Base-by-base conservation (phyloP, 2,329 filamentous ascomycete genomes). In the Ophiostoma fasciatum region DNA sequence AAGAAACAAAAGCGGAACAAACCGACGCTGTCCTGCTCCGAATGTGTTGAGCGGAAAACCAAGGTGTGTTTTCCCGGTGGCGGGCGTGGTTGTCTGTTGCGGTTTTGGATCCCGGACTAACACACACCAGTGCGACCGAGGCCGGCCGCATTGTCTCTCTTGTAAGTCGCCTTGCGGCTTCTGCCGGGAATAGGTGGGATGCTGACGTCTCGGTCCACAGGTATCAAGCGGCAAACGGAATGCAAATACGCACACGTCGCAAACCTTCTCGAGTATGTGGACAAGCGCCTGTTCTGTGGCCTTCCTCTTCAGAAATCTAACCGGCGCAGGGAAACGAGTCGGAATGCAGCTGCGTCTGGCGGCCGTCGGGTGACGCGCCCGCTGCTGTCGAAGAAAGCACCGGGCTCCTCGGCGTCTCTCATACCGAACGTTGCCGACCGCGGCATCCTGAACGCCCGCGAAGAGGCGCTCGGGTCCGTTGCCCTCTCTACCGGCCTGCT, bases 1-100 rank as follows among this genome's bases (percentile, higher is more conserved):
- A 82, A 81, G 61, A 83, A 80, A 58, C 81, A 87, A 59, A 85
- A 81, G 61, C 72, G 82, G 32, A 88, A 88, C 58, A 88, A 88
- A 55, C 82, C 82, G 4, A 87, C 81, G 1, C 52, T 87, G 43
- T 83, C 78, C 33, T 87, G 82, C 49, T 70, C 76, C 42, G 79
- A 84, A 52, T 88, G 82, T 50, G 82, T 87, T 17, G 79, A 84
- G 57, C 66, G 81, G 46, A 87, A 87, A 59, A 87, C 81, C 18
- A 87, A 83, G 66, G 78, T 78, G 52, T 23, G 18, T 28, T n/a
- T n/a, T n/a, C n/a, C n/a, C n/a, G n/a, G n/a, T n/a, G n/a, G n/a
- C n/a, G n/a, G n/a, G n/a, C n/a, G n/a, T n/a, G n/a, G n/a, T n/a
- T n/a, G n/a, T n/a, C n/a, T n/a, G n/a, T n/a, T n/a, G n/a, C n/a